phyloP scores from a whole-genome alignment of 2,329 filamentous ascomycete species.

The Calycina marina region DNA sequence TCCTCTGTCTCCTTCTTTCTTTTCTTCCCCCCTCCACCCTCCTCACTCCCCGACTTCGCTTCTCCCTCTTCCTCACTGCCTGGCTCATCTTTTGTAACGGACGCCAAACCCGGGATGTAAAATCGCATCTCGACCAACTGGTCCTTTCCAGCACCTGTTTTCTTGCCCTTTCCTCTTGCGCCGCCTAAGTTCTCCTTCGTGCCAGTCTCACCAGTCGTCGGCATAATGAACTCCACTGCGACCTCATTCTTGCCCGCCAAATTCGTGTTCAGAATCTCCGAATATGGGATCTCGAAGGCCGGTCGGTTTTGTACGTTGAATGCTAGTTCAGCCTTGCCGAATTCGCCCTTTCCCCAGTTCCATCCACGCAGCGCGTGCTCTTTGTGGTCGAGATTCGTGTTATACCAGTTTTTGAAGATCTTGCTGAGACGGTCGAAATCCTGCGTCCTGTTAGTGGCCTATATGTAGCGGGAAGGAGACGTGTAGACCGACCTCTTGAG shows the following conservation, averaged over 20 bases:
- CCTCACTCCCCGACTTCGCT: constrained; percentile 43
- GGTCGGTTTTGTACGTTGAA: constrained; percentile 97
- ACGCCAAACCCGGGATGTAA: constrained; percentile 86
- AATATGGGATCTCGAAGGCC: constrained; percentile 92
- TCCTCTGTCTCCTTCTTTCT: constrained; percentile 52
- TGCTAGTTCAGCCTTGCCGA: constrained; percentile 82
- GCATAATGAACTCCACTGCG: constrained; percentile 80
- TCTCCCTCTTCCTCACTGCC: constrained; percentile 57
- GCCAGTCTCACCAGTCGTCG: constrained; percentile 54
- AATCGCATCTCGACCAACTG: constrained; percentile 98
- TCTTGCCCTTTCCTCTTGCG: constrained; percentile 65
- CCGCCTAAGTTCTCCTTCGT: constrained; percentile 62
- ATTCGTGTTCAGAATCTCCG: constrained; percentile 96
- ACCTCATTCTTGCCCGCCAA: constrained; percentile 96
- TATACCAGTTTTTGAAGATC: constrained; percentile 97
- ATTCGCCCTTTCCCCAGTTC: constrained; percentile 99
- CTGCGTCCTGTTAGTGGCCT: constrained; percentile 25
- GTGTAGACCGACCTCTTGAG: constrained; percentile 49
- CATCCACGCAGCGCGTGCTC: constrained; percentile 92
- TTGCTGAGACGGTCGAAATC: constrained; percentile 85
- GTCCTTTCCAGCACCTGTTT: constrained; percentile 76
- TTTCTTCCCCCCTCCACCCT: constrained; percentile 58
- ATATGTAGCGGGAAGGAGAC: constrained; percentile 1
- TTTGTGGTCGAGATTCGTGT: constrained; percentile 77
- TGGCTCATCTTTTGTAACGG: constrained; percentile 33